These are phyloP conservation scores for Plasmodium malariae DNA, from an alignment of 169 alveolate species.

Conservation along the genomic window DNA sequence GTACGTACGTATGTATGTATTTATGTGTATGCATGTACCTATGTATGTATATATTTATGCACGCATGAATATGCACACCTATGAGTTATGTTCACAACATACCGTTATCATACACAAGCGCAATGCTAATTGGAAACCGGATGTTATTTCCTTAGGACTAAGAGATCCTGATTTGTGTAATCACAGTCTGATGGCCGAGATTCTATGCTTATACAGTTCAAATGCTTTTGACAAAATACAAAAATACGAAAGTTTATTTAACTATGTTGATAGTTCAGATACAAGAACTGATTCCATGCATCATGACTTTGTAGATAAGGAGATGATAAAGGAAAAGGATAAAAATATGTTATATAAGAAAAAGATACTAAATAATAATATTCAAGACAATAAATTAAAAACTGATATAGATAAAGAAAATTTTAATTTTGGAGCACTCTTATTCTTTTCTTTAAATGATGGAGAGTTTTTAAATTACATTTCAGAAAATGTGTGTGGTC, in stretches of 20 bases:
- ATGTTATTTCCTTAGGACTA: conserved; percentile 24
- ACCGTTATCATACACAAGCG: too few species aligned
- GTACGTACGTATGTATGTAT: neutral
- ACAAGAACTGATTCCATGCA: neutral
- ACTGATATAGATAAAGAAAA: conserved; percentile 22
- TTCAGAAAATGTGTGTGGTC: conserved; percentile 71
- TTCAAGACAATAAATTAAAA: conserved; percentile 39
- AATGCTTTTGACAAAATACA: conserved; percentile 49
- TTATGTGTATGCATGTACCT: too few species aligned
- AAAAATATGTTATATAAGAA: conserved; percentile 15
- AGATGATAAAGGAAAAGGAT: neutral
- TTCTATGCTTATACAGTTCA: conserved; percentile 61
- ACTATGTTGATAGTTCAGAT: conserved; percentile 12
- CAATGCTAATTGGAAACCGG: too few species aligned
- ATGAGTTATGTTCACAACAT: too few species aligned
- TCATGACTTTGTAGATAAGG: neutral
- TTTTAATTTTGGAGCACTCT: conserved; percentile 57
- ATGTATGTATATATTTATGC: too few species aligned
- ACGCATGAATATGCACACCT: too few species aligned
- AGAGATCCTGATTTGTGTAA: conserved; percentile 66
- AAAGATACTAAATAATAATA: conserved; percentile 28
- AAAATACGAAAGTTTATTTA: conserved; percentile 32
- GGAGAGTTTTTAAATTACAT: conserved; percentile 71
- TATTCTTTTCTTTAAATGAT: conserved; percentile 71
- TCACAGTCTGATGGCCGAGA: conserved; percentile 67